These are phyloP conservation scores for Vicia villosa DNA, from an alignment of 306 rosid genomes.

Conservation along the genomic window DNA sequence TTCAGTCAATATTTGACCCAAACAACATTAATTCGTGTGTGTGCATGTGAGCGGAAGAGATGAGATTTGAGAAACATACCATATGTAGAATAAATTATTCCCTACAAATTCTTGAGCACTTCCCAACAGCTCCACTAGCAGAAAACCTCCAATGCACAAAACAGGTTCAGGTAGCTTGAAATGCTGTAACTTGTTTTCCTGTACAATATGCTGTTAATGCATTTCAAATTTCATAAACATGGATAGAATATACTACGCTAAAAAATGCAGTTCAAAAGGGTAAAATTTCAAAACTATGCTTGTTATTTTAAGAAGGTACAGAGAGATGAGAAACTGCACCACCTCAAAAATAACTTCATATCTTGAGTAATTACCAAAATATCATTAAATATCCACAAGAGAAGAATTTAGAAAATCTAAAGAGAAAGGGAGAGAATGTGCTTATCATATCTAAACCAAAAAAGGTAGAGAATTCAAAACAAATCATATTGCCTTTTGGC, in stretches of 20 bases:
- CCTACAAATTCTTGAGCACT: constrained; percentile 54
- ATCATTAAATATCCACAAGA: neutral
- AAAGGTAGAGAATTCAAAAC: no score
- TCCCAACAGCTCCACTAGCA: constrained; percentile 68
- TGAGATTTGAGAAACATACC: constrained; percentile 47
- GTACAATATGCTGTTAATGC: constrained; percentile 11
- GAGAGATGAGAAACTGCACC: neutral
- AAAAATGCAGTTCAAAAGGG: constrained; percentile 15
- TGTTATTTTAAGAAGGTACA: constrained; percentile 22
- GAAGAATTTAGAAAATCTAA: neutral
- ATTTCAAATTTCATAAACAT: constrained; percentile 14
- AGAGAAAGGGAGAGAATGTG: neutral
- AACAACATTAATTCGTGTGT: constrained; percentile 2
- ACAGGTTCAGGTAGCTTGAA: constrained; percentile 71
- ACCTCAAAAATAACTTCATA: neutral
- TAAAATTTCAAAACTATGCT: constrained; percentile 5
- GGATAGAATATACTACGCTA: neutral
- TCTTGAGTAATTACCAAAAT: neutral
- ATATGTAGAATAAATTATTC: constrained; percentile 56
- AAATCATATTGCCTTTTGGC: no score
- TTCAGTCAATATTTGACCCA: neutral
- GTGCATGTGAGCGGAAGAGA: neutral
- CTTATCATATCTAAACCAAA: no score
- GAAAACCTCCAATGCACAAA: constrained; percentile 59
- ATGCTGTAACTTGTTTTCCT: constrained; percentile 58